Percentiles rank a stretch among this genome's conserved stretches.
phyloP scores from a whole-genome alignment of 441 rosid species.

The Sinapis alba region DNA sequence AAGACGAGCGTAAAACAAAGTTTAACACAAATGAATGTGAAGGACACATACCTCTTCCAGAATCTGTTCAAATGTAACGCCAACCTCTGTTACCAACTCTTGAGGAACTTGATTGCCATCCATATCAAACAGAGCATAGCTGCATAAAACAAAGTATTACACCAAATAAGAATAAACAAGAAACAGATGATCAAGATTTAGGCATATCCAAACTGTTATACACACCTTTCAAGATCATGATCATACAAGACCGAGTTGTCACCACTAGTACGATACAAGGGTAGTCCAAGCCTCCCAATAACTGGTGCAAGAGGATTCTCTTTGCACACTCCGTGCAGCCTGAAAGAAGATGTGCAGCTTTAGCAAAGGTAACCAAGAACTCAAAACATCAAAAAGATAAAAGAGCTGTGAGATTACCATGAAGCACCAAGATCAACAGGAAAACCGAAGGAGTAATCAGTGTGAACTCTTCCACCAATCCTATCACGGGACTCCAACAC shows the following conservation, averaged over 20 bases:
- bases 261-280: slow-evolving; percentile 90
- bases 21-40: not conserved
- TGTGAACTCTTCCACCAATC: slow-evolving; percentile 80
- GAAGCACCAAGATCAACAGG: slow-evolving; percentile 95
- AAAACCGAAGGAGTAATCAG: slow-evolving; percentile 82
- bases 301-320: slow-evolving; percentile 91
- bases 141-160: not conserved
- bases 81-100: slow-evolving; percentile 42
- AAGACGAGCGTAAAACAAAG: not conserved
- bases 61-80: slow-evolving; percentile 73
- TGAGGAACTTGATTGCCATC: not conserved
- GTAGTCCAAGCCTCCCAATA: slow-evolving; percentile 79
- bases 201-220: not conserved
- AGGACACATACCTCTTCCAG: slow-evolving; percentile 64
- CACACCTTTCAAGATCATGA: slow-evolving; percentile 91
- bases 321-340: slow-evolving; percentile 92
- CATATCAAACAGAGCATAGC: not conserved
- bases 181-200: not conserved
- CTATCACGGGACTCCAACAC: slow-evolving; percentile 84
- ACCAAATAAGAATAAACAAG: not conserved
- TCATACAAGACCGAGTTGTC: slow-evolving; percentile 91
- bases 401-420: slow-evolving; percentile 47
- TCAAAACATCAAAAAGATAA: not conserved
- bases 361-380: slow-evolving; percentile 10
- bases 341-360: slow-evolving; percentile 30